Conservation (phyloP, 306 rosid genomes). For the Castanea mollissima region DNA sequence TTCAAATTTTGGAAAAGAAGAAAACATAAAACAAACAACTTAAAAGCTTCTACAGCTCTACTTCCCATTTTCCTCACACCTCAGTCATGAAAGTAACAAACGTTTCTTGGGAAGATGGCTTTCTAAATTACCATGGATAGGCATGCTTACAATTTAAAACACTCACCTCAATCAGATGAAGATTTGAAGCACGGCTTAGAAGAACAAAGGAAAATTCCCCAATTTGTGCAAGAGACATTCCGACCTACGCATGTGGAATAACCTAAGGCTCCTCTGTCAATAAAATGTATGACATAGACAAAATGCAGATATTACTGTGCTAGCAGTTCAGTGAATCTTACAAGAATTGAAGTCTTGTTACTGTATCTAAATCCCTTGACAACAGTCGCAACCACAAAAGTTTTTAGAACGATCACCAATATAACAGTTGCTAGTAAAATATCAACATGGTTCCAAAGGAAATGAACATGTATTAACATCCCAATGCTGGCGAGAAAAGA, state of each 20-base stretch:
- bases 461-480: constrained; percentile 95
- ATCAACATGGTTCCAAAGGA: constrained; percentile 97
- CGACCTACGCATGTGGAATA: constrained; percentile 78
- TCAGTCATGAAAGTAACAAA: too few species aligned
- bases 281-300: constrained; percentile 33
- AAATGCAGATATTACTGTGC: constrained; percentile 24
- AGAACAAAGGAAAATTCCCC: constrained; percentile 98
- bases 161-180: constrained; percentile 93
- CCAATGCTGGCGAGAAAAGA: constrained; percentile 97
- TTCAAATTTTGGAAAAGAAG: not conserved
- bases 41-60: too few species aligned
- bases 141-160: constrained; percentile 15
- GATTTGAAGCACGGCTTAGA: constrained; percentile 96
- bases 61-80: too few species aligned
- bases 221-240: constrained; percentile 96
- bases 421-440: constrained; percentile 92
- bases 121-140: not conserved
- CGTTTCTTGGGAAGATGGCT: not conserved
- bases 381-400: constrained; percentile 64
- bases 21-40: too few species aligned
- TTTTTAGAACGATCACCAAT: constrained; percentile 84
- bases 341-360: constrained; percentile 88
- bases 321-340: constrained; percentile 48
- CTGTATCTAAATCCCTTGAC: constrained; percentile 95
- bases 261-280: constrained; percentile 56